A percentile compares a stretch with the other conserved stretches of the same genome.
Conservation (phyloP, 768 basidiomycete genomes). For the Rhodocollybia butyracea region DNA sequence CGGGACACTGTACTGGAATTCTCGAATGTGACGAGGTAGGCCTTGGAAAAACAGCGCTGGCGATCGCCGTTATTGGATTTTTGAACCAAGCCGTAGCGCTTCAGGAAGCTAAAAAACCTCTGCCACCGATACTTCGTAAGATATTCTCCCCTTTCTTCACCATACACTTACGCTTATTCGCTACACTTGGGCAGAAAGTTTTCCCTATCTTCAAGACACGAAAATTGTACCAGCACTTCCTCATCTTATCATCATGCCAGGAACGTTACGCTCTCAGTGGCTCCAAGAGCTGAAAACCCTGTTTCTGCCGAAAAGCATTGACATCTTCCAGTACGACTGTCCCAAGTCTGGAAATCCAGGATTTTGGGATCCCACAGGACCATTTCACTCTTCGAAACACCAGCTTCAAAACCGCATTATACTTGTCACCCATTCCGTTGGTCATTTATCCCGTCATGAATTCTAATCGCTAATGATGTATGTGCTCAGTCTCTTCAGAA, state of each 20-base stretch:
- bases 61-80: neutral
- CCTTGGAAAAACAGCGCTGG: neutral
- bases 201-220: too few species aligned
- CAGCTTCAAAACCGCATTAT: slow-evolving; percentile 5
- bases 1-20: neutral
- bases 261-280: slow-evolving; percentile 9
- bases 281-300: slow-evolving; percentile 7
- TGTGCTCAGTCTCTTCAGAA: slow-evolving; percentile 15
- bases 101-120: neutral
- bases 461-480: neutral
- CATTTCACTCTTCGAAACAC: slow-evolving; percentile 6
- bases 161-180: too few species aligned
- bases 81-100: neutral
- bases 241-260: too few species aligned
- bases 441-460: neutral
- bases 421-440: slow-evolving; percentile 9
- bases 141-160: too few species aligned
- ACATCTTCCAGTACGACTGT: slow-evolving; percentile 7
- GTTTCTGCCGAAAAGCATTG: slow-evolving; percentile 6
- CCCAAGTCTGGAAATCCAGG: neutral
- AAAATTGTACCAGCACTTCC: too few species aligned
- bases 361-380: slow-evolving; percentile 9
- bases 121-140: neutral
- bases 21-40: neutral
- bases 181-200: too few species aligned